Conservation (phyloP, 164 flowering plant species). For the Cinnamomum chago region DNA sequence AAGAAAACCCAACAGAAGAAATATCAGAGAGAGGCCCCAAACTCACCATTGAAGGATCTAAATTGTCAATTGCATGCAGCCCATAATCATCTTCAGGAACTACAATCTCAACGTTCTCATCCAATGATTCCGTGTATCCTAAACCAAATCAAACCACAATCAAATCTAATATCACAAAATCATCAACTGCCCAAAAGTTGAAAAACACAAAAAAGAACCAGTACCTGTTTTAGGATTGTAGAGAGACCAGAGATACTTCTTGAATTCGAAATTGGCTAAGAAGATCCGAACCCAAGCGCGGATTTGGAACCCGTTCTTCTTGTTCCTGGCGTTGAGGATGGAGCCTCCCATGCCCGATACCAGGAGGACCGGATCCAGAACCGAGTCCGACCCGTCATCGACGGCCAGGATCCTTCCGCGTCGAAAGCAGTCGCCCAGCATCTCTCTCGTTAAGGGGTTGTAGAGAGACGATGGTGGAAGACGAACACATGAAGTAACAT, state of each 20-base stretch:
- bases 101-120: conserved; percentile 44
- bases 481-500: not conserved
- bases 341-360: conserved; percentile 90
- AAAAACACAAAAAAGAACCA: not conserved
- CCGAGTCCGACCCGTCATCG: conserved; percentile 5
- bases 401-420: not conserved
- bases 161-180: not conserved
- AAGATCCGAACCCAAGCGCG: conserved; percentile 92
- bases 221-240: conserved; percentile 82
- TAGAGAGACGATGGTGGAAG: not conserved
- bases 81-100: conserved; percentile 90
- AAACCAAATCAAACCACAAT: not conserved
- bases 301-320: conserved; percentile 38
- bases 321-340: conserved; percentile 63
- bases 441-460: not conserved
- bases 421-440: conserved; percentile 3
- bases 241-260: conserved; percentile 61
- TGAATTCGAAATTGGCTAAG: conserved; percentile 73
- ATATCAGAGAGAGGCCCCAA: not conserved
- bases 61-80: conserved; percentile 85
- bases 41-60: conserved; percentile 80
- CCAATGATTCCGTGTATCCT: conserved; percentile 82
- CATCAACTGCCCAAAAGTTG: not conserved
- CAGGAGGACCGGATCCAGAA: conserved; percentile 69
- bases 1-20: not conserved